Conservation (phyloP, 108 stramenopile species). For the Chaetoceros tenuissimus region DNA sequence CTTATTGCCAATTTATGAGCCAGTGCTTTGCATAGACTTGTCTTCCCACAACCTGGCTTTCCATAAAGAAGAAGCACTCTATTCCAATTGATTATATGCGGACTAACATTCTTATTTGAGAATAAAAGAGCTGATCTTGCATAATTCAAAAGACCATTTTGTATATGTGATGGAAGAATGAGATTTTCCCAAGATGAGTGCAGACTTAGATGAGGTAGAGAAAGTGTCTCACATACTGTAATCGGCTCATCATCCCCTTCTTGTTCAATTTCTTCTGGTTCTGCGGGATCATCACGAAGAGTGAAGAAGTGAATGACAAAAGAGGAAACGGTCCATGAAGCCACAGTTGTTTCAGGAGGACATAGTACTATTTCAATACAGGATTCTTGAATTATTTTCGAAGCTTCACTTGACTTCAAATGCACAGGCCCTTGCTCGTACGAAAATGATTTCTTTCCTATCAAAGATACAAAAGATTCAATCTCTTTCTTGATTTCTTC, state of each 20-base stretch:
- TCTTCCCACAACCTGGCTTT: conserved; percentile 78
- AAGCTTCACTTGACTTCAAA: not conserved
- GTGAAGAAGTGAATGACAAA: conserved; percentile 16
- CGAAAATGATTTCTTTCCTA: not conserved
- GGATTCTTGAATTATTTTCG: not conserved
- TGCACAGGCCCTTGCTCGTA: not conserved
- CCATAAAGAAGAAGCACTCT: conserved; percentile 79
- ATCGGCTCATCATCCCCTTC: conserved; percentile 35
- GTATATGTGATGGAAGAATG: conserved; percentile 21
- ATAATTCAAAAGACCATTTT: conserved; percentile 24
- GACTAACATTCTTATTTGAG: conserved; percentile 23
- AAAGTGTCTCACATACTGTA: conserved; percentile 34
- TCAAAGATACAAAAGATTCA: not conserved
- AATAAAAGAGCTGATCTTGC: conserved; percentile 36
- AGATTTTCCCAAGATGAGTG: conserved; percentile 37
- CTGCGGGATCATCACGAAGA: conserved; percentile 31
- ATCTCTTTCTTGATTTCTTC: not conserved
- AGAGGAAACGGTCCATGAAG: not conserved
- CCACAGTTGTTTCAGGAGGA: not conserved
- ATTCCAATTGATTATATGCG: conserved; percentile 67
- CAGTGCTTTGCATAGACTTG: conserved; percentile 60
- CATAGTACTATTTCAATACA: not conserved
- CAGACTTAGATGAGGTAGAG: conserved; percentile 36
- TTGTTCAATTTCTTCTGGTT: conserved; percentile 30
- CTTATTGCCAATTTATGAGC: conserved; percentile 76